A percentile compares a stretch with the other conserved stretches of the same genome.
These are phyloP conservation scores for Cryptosporidium ubiquitum DNA, from an alignment of 169 alveolate species.

Conservation along the genomic window DNA sequence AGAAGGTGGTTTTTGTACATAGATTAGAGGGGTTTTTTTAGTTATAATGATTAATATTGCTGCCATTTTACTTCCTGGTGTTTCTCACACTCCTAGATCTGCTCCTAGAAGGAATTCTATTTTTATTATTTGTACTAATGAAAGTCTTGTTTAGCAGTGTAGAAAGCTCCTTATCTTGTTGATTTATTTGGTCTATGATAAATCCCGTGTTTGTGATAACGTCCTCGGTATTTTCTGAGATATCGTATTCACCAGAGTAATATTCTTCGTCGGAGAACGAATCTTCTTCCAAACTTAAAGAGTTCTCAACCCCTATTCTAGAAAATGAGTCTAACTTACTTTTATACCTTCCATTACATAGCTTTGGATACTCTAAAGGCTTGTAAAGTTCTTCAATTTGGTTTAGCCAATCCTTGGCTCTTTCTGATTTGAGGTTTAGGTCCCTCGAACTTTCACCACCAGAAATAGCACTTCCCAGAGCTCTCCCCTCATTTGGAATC, in stretches of 20 bases:
- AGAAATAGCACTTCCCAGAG: not conserved
- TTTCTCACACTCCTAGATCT: not conserved
- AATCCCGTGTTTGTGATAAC: conserved; percentile 39
- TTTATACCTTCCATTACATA: not conserved
- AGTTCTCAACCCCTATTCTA: not conserved
- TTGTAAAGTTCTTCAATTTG: conserved; percentile 58
- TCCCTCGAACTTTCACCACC: not conserved
- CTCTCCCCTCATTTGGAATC: not conserved
- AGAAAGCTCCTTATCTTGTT: conserved; percentile 60
- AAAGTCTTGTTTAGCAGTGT: conserved; percentile 16
- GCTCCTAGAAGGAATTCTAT: not conserved
- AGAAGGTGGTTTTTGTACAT: conserved; percentile 1
- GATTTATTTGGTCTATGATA: conserved; percentile 57
- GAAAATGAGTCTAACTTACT: not conserved
- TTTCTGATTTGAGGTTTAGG: conserved; percentile 2
- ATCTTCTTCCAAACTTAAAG: not conserved
- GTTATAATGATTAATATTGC: not conserved
- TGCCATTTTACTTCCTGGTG: not conserved
- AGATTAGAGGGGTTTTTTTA: not conserved
- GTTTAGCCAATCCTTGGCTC: conserved; percentile 66
- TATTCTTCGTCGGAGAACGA: conserved; percentile 21
- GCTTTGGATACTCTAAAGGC: conserved; percentile 12
- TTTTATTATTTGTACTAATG: not conserved
- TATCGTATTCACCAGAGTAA: conserved; percentile 17
- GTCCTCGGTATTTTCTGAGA: conserved; percentile 11